phyloP scores from a whole-genome alignment of 176 grass and related monocot genomes.

The Musa troglodytarum region DNA sequence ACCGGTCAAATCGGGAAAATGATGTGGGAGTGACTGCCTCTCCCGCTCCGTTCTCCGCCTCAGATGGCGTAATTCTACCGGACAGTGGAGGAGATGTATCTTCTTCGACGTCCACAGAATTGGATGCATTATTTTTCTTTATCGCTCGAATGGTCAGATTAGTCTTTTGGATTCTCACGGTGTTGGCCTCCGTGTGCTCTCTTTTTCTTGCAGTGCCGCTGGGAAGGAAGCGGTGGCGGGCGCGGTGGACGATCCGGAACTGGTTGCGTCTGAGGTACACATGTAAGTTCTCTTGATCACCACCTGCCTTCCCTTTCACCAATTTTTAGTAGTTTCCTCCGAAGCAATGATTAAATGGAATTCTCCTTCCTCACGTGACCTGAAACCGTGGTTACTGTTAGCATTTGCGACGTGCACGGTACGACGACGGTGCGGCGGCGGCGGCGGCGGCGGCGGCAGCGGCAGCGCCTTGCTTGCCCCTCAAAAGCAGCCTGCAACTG shows the following conservation, averaged over 20 bases:
- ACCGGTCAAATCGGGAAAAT: too few species aligned
- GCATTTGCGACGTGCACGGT: too few species aligned
- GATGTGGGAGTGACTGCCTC: neutral
- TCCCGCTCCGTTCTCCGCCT: neutral
- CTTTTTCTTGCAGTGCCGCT: neutral
- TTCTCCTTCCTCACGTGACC: too few species aligned
- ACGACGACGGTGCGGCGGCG: too few species aligned
- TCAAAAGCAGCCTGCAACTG: too few species aligned
- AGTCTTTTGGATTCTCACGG: neutral
- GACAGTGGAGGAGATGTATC: too few species aligned
- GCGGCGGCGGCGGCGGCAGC: too few species aligned
- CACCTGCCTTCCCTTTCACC: neutral
- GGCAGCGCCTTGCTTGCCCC: too few species aligned
- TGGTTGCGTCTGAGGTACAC: constrained; percentile 10
- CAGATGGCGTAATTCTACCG: too few species aligned
- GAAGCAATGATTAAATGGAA: neutral
- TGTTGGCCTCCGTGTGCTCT: neutral
- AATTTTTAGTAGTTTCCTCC: neutral
- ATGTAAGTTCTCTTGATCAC: neutral
- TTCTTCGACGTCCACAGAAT: too few species aligned
- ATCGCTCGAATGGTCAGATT: neutral
- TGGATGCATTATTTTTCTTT: neutral
- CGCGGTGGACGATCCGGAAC: constrained; percentile 5
- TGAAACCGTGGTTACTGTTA: too few species aligned
- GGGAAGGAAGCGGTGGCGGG: neutral